Base-by-base conservation (phyloP, 345 rosid genomes). In the Eucalyptus pauciflora region DNA sequence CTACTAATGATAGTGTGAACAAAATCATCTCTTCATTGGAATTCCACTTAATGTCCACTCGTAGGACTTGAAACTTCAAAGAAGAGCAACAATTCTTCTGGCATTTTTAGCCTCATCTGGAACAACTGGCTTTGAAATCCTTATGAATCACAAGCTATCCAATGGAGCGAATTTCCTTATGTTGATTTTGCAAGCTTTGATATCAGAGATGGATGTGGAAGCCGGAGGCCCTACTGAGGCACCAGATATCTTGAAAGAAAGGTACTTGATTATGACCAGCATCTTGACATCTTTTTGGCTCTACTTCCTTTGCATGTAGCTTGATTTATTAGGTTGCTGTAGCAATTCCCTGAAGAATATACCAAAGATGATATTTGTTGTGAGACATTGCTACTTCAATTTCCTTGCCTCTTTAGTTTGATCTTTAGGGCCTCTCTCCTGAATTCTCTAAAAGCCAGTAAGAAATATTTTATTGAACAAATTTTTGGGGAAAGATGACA, bases 51-150 rank as follows among this genome's bases (percentile, higher is more conserved):
- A 43, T 58, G 88, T 91, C 91, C 64, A 85, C 43, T 89, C 93
- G 88, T 96, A 98, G 99, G 98, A 94, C 76, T 90, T 97, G 90
- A 95, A 93, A 88, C 97, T 97, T 48, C 94, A 94, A 90, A 92
- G 96, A 90, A 94, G 91, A 60, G 96, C 94, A 52, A 90, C 95
- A 69, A 91, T 90, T 89, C 87, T 93, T 89, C 93, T 98, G 86
- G 99, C 98, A 46, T 94, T 94, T 87, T 88, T 95, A 88, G 96
- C 94, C 86, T 95, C 99, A 48, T 97, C 96, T 85, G 97, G 98
- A 89, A 94, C 92, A 87, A 90, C 93, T 62, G 98, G 98, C 86
- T 95, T 94, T 92, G 95, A 97, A 91, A 92, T 97, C 87, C 91
- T 97, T 86, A 92, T 92, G 87, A 90, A 86, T 89, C 93, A 89